A percentile compares a stretch with the other conserved stretches of the same genome.
These are phyloP conservation scores for Escallonia rubra DNA, from an alignment of 129 eudicot species.

Conservation along the genomic window DNA sequence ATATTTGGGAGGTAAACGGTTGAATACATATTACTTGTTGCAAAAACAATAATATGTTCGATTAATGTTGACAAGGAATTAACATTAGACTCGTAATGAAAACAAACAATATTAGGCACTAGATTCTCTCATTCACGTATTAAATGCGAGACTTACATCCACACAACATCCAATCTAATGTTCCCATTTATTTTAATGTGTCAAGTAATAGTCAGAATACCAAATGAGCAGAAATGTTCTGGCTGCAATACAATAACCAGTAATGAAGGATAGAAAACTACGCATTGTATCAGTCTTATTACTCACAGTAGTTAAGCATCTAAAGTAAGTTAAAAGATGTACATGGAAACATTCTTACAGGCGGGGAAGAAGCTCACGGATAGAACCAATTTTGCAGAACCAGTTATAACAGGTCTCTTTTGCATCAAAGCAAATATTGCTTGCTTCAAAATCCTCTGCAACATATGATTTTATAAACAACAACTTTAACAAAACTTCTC, in stretches of 20 bases:
- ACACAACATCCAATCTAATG: no score
- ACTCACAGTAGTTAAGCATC: slow-evolving; percentile 8
- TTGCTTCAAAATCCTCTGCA: slow-evolving; percentile 62
- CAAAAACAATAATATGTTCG: no score
- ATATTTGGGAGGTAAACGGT: no score
- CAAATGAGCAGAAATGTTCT: no score
- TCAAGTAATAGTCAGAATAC: no score
- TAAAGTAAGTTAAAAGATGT: neutral
- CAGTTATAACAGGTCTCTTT: slow-evolving; percentile 85
- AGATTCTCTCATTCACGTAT: no score
- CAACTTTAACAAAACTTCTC: slow-evolving; percentile 6
- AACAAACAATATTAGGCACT: no score
- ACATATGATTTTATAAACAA: slow-evolving; percentile 5
- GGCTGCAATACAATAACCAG: neutral
- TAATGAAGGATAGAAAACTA: neutral
- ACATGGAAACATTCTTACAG: slow-evolving; percentile 44
- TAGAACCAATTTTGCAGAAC: slow-evolving; percentile 83
- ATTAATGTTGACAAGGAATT: no score
- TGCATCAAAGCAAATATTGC: slow-evolving; percentile 57
- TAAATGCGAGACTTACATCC: no score
- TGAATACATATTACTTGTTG: no score
- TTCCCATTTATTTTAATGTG: no score
- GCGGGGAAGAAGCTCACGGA: slow-evolving; percentile 89
- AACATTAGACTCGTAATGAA: no score
- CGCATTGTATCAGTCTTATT: slow-evolving; percentile 5